Evolutionary conservation across 371 early-diverging fungal genomes (phyloP).

Genomic region (Globomyces sp.): DNA sequence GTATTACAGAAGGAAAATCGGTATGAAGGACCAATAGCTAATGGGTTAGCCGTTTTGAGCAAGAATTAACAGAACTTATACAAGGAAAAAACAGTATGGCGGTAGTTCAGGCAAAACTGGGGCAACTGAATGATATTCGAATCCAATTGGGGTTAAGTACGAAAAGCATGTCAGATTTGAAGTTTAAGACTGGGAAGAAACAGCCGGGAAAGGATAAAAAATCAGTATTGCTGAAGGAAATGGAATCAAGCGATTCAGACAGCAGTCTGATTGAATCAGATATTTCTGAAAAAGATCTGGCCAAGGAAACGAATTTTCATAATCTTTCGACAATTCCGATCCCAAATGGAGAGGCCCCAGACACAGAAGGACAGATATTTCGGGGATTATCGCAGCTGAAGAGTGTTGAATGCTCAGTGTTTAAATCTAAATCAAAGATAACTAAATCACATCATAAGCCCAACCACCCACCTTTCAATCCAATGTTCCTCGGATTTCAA

Average conservation of each 20-base stretch:
- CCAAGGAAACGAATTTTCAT: background rate
- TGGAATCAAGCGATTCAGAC: background rate
- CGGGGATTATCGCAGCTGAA: background rate
- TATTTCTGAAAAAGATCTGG: background rate
- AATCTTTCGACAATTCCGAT: constrained; percentile 3
- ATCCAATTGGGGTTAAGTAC: background rate
- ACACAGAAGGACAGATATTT: constrained; percentile 12
- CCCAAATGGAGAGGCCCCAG: constrained; percentile 3
- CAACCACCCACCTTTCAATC: background rate
- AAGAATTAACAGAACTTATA: too few species aligned
- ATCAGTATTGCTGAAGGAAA: background rate
- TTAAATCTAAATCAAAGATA: background rate
- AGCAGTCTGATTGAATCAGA: too few species aligned
- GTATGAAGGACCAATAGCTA: too few species aligned
- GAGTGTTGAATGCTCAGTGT: background rate
- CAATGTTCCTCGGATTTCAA: background rate
- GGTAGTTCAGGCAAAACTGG: constrained; percentile 4
- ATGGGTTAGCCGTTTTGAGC: too few species aligned
- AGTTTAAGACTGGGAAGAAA: background rate
- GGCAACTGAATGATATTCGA: background rate
- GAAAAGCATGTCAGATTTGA: constrained; percentile 6
- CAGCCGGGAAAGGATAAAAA: background rate
- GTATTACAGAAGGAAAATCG: too few species aligned
- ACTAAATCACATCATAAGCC: background rate
- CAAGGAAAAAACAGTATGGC: background rate